These are phyloP conservation scores for Astragalus membranaceus DNA, from an alignment of 306 rosid genomes.

Conservation along the genomic window DNA sequence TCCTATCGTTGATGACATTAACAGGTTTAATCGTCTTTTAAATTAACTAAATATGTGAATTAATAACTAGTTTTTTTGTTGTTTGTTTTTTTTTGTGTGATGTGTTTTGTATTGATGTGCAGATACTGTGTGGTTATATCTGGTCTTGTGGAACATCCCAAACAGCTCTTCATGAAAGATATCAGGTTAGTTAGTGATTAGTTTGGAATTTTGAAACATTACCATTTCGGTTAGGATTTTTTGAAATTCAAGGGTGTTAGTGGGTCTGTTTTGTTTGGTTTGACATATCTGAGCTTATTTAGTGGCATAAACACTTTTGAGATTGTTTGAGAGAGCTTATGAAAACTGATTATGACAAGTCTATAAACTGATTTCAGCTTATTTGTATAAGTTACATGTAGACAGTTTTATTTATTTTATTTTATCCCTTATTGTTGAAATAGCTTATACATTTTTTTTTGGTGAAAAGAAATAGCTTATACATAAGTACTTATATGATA, in stretches of 20 bases:
- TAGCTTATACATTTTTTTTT: too few relatives aligned
- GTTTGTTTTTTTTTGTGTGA: not conserved
- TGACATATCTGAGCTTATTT: not conserved
- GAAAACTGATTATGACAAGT: not conserved
- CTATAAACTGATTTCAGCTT: too few relatives aligned
- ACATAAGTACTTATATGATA: too few relatives aligned
- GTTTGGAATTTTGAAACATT: not conserved
- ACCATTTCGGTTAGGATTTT: not conserved
- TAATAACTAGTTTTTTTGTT: not conserved
- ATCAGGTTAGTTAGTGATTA: conserved; percentile 45
- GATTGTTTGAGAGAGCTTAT: not conserved
- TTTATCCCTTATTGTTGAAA: too few relatives aligned
- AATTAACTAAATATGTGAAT: not conserved
- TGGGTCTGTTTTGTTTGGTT: not conserved
- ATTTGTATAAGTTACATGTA: too few relatives aligned
- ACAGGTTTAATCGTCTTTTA: conserved; percentile 36
- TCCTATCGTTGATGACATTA: conserved; percentile 58
- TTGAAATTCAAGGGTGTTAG: not conserved
- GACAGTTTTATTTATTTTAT: too few relatives aligned
- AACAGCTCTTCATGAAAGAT: conserved; percentile 60
- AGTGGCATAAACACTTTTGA: not conserved
- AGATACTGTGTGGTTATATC: conserved; percentile 60
- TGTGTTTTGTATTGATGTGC: conserved; percentile 16
- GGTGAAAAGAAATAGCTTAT: too few relatives aligned
- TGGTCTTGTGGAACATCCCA: conserved; percentile 56